phyloP scores from a whole-genome alignment of 2,329 filamentous ascomycete genomes.

The Xylaria sp. region DNA sequence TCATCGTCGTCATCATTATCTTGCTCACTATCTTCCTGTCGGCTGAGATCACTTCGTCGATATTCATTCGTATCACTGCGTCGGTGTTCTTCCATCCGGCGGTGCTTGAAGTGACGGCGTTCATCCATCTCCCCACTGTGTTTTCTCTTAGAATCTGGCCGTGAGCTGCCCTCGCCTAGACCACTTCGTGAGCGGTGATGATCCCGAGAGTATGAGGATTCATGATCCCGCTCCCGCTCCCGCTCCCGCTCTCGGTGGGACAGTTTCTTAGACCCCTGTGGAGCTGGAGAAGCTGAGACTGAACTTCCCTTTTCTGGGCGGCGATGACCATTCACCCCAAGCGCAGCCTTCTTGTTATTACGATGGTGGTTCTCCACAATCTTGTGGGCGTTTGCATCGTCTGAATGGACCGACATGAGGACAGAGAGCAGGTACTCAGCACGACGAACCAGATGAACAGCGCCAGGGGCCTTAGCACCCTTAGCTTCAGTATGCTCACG shows the following conservation, averaged over 20 bases:
- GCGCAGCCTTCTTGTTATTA: conserved; percentile 82
- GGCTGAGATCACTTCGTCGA: conserved; percentile 51
- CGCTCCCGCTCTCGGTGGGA: conserved; percentile 61
- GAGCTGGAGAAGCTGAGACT: conserved; percentile 77
- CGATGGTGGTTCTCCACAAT: conserved; percentile 93
- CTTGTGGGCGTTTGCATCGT: conserved; percentile 79
- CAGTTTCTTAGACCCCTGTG: conserved; percentile 62
- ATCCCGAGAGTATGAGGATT: conserved; percentile 56
- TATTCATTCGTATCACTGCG: conserved; percentile 50
- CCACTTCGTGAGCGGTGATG: conserved; percentile 64
- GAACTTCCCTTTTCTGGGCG: conserved; percentile 68
- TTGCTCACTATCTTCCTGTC: conserved; percentile 51
- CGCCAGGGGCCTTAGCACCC: conserved; percentile 91
- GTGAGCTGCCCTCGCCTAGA: conserved; percentile 62
- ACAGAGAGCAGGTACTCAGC: conserved; percentile 97
- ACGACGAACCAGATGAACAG: conserved; percentile 93
- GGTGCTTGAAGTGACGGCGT: conserved; percentile 59
- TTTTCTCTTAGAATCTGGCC: conserved; percentile 70
- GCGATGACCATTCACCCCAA: conserved; percentile 68
- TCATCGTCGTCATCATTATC: conserved; percentile 60
- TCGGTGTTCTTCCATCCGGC: conserved; percentile 60
- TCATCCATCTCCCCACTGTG: conserved; percentile 66
- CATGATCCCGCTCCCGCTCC: conserved; percentile 60
- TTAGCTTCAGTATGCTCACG: conserved; percentile 82
- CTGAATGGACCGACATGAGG: conserved; percentile 84